A percentile compares a stretch with the other conserved stretches of the same genome.
These are phyloP conservation scores for Aphanomyces euteiches DNA, from an alignment of 352 stramenopile genomes.

Conservation along the genomic window DNA sequence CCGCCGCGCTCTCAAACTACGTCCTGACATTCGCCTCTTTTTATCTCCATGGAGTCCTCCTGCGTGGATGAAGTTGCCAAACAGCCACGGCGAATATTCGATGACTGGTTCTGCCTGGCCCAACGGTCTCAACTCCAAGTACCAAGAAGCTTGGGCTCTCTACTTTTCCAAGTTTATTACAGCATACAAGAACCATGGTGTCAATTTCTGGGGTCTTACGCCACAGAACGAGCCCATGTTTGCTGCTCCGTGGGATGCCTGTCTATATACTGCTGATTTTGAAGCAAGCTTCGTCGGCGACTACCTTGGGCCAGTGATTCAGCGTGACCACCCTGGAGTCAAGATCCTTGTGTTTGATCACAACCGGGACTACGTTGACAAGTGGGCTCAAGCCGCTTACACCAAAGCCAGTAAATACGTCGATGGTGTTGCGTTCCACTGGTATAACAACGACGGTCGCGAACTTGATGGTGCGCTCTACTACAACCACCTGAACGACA, in stretches of 20 bases:
- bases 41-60: slow-evolving; percentile 85
- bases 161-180: slow-evolving; percentile 92
- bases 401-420: slow-evolving; percentile 68
- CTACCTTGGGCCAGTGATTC: slow-evolving; percentile 78
- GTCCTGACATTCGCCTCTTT: slow-evolving; percentile 79
- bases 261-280: slow-evolving; percentile 47
- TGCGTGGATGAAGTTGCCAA: slow-evolving; percentile 79
- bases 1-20: slow-evolving; percentile 55
- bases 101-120: slow-evolving; percentile 59
- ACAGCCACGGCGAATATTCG: slow-evolving; percentile 43
- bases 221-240: slow-evolving; percentile 90
- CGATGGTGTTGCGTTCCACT: slow-evolving; percentile 89
- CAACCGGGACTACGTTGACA: slow-evolving; percentile 70
- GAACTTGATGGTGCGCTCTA: slow-evolving; percentile 71
- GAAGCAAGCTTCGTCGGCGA: slow-evolving; percentile 78
- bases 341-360: slow-evolving; percentile 91
- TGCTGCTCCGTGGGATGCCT: slow-evolving; percentile 68
- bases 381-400: slow-evolving; percentile 74
- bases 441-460: slow-evolving; percentile 59
- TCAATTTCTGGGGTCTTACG: slow-evolving; percentile 85
- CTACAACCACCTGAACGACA: slow-evolving; percentile 70
- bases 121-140: slow-evolving; percentile 47
- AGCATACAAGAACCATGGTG: slow-evolving; percentile 81
- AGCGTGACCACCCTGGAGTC: slow-evolving; percentile 80
- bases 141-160: slow-evolving; percentile 70